Conservation (phyloP, 164 flowering plant species). For the Hamamelis virginiana region DNA sequence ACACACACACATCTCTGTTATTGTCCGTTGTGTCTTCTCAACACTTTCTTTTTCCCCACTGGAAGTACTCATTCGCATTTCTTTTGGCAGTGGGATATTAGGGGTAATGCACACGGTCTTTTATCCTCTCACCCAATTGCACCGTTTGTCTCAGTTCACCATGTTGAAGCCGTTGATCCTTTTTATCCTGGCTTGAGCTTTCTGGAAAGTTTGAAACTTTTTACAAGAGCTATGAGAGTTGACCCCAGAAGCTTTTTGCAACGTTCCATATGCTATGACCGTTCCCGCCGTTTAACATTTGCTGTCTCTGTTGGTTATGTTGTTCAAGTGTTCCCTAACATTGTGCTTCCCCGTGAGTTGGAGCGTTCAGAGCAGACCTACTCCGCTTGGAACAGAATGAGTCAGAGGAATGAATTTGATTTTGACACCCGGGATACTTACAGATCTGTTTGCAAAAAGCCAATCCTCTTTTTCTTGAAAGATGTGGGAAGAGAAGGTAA, state of each 20-base stretch:
- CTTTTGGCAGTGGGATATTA: slow-evolving; percentile 54
- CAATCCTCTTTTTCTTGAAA: slow-evolving; percentile 51
- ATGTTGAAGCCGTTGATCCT: slow-evolving; percentile 61
- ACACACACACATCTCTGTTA: too few relatives aligned
- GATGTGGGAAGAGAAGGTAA: slow-evolving; percentile 40
- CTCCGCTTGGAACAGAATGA: slow-evolving; percentile 58
- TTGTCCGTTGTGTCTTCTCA: too few relatives aligned
- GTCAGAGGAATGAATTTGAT: slow-evolving; percentile 51
- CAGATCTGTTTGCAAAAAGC: slow-evolving; percentile 55
- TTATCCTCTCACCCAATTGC: slow-evolving; percentile 61
- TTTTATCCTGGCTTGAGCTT: slow-evolving; percentile 53
- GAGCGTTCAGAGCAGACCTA: slow-evolving; percentile 58
- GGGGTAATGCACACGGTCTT: slow-evolving; percentile 60
- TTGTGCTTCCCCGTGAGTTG: slow-evolving; percentile 55
- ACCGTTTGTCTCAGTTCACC: slow-evolving; percentile 64
- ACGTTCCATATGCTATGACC: slow-evolving; percentile 62
- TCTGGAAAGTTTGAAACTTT: slow-evolving; percentile 47
- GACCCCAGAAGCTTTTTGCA: slow-evolving; percentile 56
- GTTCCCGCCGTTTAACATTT: slow-evolving; percentile 35
- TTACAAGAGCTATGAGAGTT: slow-evolving; percentile 44
- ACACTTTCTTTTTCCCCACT: background rate
- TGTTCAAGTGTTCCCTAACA: slow-evolving; percentile 57
- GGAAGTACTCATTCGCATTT: background rate
- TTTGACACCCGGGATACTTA: slow-evolving; percentile 45
- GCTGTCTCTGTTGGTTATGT: slow-evolving; percentile 61